Evolutionary conservation across 2,329 filamentous ascomycete genomes (phyloP).

Genomic region (Elsinoe arachidis): DNA sequence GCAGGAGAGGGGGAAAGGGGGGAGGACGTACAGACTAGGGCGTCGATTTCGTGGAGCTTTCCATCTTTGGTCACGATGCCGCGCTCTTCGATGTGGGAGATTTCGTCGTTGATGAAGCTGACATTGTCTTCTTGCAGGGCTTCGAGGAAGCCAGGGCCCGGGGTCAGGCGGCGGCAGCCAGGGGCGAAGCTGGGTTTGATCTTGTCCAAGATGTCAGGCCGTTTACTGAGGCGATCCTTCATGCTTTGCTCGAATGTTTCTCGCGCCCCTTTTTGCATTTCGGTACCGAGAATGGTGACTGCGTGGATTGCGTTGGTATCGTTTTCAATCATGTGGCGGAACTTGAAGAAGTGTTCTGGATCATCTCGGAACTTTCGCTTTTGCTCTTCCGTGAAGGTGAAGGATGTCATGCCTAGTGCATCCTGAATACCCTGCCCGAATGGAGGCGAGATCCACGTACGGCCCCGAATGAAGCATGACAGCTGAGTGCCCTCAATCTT

Average conservation of each 20-base stretch:
- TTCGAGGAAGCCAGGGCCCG: slow-evolving; percentile 45
- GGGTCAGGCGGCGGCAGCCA: slow-evolving; percentile 43
- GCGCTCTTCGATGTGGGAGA: slow-evolving; percentile 30
- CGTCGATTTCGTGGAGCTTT: slow-evolving; percentile 32
- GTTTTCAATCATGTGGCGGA: slow-evolving; percentile 36
- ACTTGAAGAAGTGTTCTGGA: slow-evolving; percentile 33
- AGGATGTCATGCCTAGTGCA: slow-evolving; percentile 29
- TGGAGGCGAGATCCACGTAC: slow-evolving; percentile 42
- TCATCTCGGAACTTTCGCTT: slow-evolving; percentile 31
- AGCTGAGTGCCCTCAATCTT: slow-evolving; percentile 35
- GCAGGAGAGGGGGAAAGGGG: background rate
- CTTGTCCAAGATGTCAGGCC: slow-evolving; percentile 33
- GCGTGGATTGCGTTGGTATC: slow-evolving; percentile 19
- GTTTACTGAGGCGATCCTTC: slow-evolving; percentile 29
- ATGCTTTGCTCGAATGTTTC: slow-evolving; percentile 34
- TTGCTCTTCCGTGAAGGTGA: slow-evolving; percentile 17
- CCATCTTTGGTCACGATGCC: slow-evolving; percentile 36
- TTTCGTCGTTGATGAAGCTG: slow-evolving; percentile 32
- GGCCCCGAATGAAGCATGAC: slow-evolving; percentile 43
- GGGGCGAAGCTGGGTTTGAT: slow-evolving; percentile 36
- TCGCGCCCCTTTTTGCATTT: slow-evolving; percentile 30
- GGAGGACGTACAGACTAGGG: slow-evolving; percentile 29
- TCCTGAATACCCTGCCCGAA: slow-evolving; percentile 23
- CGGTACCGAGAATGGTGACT: slow-evolving; percentile 27
- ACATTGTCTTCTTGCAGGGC: slow-evolving; percentile 41